Base-by-base conservation (phyloP, 306 rosid species). In the Vicia sativa region DNA sequence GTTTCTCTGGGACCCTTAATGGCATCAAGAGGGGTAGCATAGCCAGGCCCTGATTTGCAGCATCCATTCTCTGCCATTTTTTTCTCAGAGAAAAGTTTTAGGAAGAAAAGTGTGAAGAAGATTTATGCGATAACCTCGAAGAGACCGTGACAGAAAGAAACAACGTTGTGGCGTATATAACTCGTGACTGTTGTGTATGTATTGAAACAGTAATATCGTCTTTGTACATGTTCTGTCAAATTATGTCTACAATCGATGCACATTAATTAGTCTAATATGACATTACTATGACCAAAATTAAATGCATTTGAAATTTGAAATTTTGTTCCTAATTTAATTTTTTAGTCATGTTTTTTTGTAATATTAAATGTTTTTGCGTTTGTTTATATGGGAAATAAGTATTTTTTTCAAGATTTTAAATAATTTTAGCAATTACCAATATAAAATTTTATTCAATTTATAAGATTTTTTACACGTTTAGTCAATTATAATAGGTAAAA, bases 1-100 rank as follows among this genome's bases (percentile, higher is more conserved):
- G 82, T 56, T 46, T 93, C 98, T 79, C 74, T 83, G 9, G 98
- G 96, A 76, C 96, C 98, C 46, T 88, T 67, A 88, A 93, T 88
- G 82, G 98, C 97, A 12, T 80, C 80, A 10, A 85, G 70, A 0
- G 98, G 98, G 2, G 89, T 45, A 62, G 91, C 90, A 46, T 90
- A 93, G 2, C 98, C 97, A 0, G 98, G 98, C 9, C 98, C 98
- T 53, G 62, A 65, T 58, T 62, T 67, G 79, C 96, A 87, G 81
- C 96, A 86, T 1, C 66, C 77, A 3, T 52, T 68, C 15, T 11
- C 61, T 18, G 13, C 43, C 25, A 66, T 64, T 9, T 60, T 60
- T 60, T 39, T 45, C 58, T n/a, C 37, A n/a, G 15, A 45, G 43
- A 18, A 34, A 34, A 1, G 5, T 9, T 50, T 15, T 15, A 14